Conservation (phyloP, 148 eudicot genomes). For the Camellia japonica region DNA sequence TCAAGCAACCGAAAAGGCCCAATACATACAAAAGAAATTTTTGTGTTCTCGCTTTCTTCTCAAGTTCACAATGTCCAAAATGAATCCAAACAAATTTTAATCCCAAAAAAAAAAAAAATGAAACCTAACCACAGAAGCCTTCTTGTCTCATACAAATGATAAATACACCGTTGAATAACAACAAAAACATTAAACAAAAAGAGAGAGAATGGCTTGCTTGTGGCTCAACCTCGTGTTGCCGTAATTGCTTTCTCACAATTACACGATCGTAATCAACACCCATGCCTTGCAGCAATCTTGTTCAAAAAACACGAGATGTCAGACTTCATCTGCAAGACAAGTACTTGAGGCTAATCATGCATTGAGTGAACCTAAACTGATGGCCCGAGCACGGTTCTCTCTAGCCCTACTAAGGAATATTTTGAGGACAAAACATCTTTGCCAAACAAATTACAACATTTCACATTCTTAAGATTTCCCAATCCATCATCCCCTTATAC, state of each 20-base stretch:
- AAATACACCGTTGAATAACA: not conserved
- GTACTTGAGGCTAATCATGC: not conserved
- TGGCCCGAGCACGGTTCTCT: not conserved
- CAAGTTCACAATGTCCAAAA: not conserved
- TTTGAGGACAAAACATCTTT: not conserved
- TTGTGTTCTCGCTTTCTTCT: not conserved
- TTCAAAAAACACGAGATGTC: not conserved
- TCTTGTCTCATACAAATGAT: not conserved
- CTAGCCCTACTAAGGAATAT: not conserved
- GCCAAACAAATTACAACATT: not conserved
- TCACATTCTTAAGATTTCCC: not conserved
- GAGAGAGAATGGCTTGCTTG: not conserved
- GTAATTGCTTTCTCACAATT: not conserved
- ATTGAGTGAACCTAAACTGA: not conserved
- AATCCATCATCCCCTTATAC: slow-evolving; percentile 4
- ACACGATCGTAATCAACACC: not conserved
- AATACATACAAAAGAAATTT: not conserved
- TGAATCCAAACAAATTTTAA: not conserved
- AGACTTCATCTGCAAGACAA: not conserved
- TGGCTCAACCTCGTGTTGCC: not conserved
- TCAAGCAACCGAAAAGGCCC: not conserved
- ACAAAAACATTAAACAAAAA: not conserved
- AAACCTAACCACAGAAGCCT: not conserved
- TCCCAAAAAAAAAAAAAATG: not conserved
- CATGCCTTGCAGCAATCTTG: not conserved